These are phyloP conservation scores for Bolboschoenoplectus hybrid DNA, from an alignment of 202 grass and related monocot species.

Conservation along the genomic window DNA sequence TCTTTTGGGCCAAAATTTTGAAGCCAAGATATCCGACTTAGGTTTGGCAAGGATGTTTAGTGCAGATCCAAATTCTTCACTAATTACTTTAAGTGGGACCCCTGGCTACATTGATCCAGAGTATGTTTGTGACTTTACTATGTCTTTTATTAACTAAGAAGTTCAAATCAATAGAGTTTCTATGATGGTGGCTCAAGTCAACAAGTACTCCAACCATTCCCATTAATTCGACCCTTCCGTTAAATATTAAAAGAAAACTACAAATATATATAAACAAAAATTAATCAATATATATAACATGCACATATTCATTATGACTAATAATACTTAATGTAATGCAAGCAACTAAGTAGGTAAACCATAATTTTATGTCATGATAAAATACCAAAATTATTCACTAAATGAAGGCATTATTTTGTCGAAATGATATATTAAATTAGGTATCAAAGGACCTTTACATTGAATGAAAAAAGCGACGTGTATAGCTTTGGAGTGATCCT, in stretches of 20 bases:
- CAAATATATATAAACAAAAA: too few species aligned
- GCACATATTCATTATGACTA: too few species aligned
- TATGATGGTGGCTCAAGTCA: neutral
- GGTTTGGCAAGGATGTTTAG: conserved; percentile 44
- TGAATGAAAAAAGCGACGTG: conserved; percentile 39
- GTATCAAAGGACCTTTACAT: neutral
- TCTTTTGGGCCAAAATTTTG: conserved; percentile 42
- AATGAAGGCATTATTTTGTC: too few species aligned
- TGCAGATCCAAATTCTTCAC: conserved; percentile 6
- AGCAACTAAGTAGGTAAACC: too few species aligned
- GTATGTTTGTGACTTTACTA: conserved; percentile 14
- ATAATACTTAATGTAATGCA: too few species aligned
- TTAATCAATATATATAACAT: too few species aligned
- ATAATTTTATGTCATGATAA: too few species aligned
- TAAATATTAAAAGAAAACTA: too few species aligned
- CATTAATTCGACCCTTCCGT: too few species aligned
- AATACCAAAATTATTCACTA: too few species aligned
- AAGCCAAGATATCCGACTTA: conserved; percentile 59
- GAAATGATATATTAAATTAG: neutral
- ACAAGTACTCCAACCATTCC: neutral
- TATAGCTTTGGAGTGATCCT: conserved; percentile 50
- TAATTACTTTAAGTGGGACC: conserved; percentile 43
- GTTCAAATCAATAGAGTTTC: too few species aligned
- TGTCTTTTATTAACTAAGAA: neutral
- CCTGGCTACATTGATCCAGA: conserved; percentile 51